These are phyloP conservation scores for Benincasa hispida DNA, from an alignment of 306 rosid genomes.

Conservation along the genomic window DNA sequence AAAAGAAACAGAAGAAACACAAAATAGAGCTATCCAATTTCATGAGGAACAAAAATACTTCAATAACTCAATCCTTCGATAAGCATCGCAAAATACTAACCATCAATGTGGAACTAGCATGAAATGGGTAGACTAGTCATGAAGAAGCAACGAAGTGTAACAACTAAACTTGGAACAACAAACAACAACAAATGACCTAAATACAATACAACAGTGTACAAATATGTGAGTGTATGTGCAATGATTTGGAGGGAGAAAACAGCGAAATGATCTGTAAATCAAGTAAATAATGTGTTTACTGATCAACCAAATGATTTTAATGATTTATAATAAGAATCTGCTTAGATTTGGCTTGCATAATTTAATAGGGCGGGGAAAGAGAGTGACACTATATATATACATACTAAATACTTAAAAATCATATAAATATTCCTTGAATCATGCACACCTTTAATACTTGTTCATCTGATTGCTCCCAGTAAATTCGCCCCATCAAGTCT, in stretches of 20 bases:
- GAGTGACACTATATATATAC: background rate
- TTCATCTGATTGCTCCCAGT: slow-evolving; percentile 55
- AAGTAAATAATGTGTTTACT: background rate
- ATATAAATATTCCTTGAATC: background rate
- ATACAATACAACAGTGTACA: too few relatives aligned
- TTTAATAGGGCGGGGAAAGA: background rate
- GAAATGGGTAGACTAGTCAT: background rate
- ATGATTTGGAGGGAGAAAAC: background rate
- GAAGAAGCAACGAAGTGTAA: background rate
- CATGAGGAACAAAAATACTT: too few relatives aligned
- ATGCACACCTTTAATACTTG: background rate
- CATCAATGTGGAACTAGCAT: background rate
- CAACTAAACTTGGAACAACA: background rate
- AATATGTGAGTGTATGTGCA: background rate
- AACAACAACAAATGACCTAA: background rate
- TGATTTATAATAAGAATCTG: background rate
- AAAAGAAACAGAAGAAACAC: background rate
- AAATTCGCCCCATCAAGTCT: slow-evolving; percentile 88
- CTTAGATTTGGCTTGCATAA: background rate
- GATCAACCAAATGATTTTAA: background rate
- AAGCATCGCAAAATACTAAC: background rate
- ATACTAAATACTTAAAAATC: background rate
- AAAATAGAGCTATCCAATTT: too few relatives aligned
- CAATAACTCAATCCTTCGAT: background rate
- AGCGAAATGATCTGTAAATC: background rate